Evolutionary conservation across 1,284 basidiomycete species (phyloP).

Genomic region (Puccinia hordei): DNA sequence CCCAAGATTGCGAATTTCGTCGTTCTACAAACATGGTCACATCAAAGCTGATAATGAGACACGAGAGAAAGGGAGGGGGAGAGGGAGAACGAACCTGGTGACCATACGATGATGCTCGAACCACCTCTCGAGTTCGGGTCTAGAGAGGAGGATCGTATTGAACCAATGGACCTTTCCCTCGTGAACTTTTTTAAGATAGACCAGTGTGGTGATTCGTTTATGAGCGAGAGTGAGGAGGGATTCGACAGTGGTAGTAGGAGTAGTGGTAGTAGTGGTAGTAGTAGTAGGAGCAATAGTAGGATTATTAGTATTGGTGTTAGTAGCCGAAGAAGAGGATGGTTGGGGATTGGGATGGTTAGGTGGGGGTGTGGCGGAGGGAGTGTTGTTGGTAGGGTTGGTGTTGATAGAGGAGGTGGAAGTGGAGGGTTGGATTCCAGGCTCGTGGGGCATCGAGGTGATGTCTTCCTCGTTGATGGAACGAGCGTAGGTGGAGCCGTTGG

Average conservation of each 20-base stretch:
- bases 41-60: background rate
- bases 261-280: background rate
- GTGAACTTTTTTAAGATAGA: conserved; percentile 77
- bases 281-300: too few relatives aligned
- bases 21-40: conserved; percentile 64
- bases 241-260: conserved; percentile 59
- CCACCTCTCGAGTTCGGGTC: conserved; percentile 70
- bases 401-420: background rate
- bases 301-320: background rate
- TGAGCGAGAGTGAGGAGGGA: conserved; percentile 71
- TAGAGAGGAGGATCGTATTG: conserved; percentile 77
- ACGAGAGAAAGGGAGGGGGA: background rate
- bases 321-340: too few relatives aligned
- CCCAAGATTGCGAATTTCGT: conserved; percentile 76
- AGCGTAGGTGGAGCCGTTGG: background rate
- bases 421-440: background rate
- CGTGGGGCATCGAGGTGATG: too few relatives aligned
- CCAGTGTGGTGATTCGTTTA: conserved; percentile 78
- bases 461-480: background rate
- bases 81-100: conserved; percentile 68
- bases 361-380: background rate
- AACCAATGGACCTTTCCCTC: conserved; percentile 81
- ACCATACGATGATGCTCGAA: conserved; percentile 75
- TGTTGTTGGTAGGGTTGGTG: background rate
- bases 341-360: too few relatives aligned